Base-by-base conservation (phyloP, 305 asterid genomes). In the Fraxinus albicans region DNA sequence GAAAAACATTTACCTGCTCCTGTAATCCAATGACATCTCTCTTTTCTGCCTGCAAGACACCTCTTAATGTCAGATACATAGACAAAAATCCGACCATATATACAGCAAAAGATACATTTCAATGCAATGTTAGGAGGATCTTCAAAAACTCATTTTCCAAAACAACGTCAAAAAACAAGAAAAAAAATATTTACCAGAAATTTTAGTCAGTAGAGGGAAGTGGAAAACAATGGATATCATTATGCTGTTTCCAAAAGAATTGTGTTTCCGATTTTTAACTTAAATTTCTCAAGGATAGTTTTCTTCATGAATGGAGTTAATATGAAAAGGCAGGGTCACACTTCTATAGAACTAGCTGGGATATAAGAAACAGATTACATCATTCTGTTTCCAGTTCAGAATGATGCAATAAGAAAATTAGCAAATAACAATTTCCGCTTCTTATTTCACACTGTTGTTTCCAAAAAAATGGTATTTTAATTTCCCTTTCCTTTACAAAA, bases 1-100 rank as follows among this genome's bases (percentile, higher is more conserved):
- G 36, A 79, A 38, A 63, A 44, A 40, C 58, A 40, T 40, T 38
- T 86, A 95, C 98, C 96, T 94, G 98, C 80, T 92, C 98, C 89
- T 92, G 98, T 86, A 92, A 85, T 76, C 98, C 98, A 77, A 94
- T 91, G 78, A 92, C 86, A 84, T 94, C 99, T 88, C 84, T 94
- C 92, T 93, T 96, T 69, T 96, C 98, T 23, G 96, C 98, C 99
- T 94, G 97, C 80, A 80, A 74, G 83, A 82, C 47, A 81, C 40
- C 44, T 38, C 72, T 76, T 17, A 19, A 76, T 47, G 70, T 87
- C 77, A 88, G 67, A 76, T 40, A 65, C 34, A 65, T 21, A 9
- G 33, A 65, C 33, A 25, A 65, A 65, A 65, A 25, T 8, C 73
- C 1, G 2, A 65, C 33, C 73, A 44, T 10, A 29, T 27, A 38